phyloP scores from a whole-genome alignment of 805 yeast genomes.

The Dipodascus albidus region DNA sequence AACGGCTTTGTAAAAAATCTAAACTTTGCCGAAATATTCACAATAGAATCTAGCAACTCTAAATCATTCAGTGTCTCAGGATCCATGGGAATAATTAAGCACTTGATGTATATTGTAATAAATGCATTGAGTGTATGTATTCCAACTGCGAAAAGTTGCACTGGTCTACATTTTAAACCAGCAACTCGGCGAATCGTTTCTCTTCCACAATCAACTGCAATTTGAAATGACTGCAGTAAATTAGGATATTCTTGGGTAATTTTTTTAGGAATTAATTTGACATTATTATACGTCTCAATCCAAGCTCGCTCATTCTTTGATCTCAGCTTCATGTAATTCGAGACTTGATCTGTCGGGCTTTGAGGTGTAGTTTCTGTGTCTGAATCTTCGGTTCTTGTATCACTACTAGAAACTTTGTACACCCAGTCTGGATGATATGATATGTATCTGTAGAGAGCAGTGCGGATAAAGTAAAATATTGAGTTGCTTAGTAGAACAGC shows the following conservation, averaged over 20 bases:
- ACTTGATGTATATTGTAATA: conserved; percentile 13
- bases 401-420: conserved; percentile 6
- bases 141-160: conserved; percentile 7
- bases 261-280: background rate
- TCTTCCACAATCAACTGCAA: conserved; percentile 14
- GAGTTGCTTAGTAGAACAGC: conserved; percentile 11
- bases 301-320: background rate
- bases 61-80: conserved; percentile 10
- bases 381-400: background rate
- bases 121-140: conserved; percentile 8
- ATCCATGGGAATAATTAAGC: conserved; percentile 12
- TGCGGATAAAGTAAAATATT: conserved; percentile 13
- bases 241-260: conserved; percentile 8
- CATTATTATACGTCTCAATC: background rate
- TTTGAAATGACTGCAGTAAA: conserved; percentile 11
- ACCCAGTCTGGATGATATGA: conserved; percentile 18
- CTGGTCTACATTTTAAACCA: conserved; percentile 7
- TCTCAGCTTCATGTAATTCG: background rate
- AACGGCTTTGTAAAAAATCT: background rate
- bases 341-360: background rate
- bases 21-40: background rate
- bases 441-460: conserved; percentile 13
- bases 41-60: conserved; percentile 5
- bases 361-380: background rate
- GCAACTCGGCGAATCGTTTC: conserved; percentile 10